A percentile compares a stretch with the other conserved stretches of the same genome.
phyloP scores from a whole-genome alignment of 2,329 filamentous ascomycete species.

The Diplodia scrobiculata region DNA sequence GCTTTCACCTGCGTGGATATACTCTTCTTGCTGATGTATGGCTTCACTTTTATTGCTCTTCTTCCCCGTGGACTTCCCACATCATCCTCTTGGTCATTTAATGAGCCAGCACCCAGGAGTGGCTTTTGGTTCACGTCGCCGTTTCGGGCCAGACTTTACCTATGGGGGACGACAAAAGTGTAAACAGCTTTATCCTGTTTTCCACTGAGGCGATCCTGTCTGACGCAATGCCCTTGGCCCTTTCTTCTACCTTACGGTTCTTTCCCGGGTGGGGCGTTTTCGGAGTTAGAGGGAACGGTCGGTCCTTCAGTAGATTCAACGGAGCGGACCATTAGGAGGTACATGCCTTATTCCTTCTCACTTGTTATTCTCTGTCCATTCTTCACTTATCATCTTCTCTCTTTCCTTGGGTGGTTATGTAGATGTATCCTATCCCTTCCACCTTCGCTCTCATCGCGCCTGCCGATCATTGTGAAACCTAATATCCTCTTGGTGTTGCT shows the following conservation, averaged over 20 bases:
- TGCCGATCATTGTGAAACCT: neutral
- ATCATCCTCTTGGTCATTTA: neutral
- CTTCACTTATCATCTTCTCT: neutral
- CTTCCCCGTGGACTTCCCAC: neutral
- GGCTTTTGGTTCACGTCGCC: neutral
- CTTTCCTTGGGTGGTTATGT: neutral
- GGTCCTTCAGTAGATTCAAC: neutral
- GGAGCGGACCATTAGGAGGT: neutral
- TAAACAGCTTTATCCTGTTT: neutral
- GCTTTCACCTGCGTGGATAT: neutral
- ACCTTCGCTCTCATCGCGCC: neutral
- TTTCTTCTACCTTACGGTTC: neutral
- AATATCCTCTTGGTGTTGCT: neutral
- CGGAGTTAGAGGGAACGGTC: neutral
- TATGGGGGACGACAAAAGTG: neutral
- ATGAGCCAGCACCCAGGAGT: neutral
- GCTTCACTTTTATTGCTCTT: conserved; percentile 4
- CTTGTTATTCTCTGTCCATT: neutral
- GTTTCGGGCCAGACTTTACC: neutral
- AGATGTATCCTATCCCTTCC: neutral
- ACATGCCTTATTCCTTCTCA: neutral
- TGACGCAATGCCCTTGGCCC: neutral
- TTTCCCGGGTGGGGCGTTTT: neutral
- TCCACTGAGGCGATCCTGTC: neutral
- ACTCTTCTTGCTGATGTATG: conserved; percentile 18